These are phyloP conservation scores for Acer campestre DNA, from an alignment of 345 rosid species.

Conservation along the genomic window DNA sequence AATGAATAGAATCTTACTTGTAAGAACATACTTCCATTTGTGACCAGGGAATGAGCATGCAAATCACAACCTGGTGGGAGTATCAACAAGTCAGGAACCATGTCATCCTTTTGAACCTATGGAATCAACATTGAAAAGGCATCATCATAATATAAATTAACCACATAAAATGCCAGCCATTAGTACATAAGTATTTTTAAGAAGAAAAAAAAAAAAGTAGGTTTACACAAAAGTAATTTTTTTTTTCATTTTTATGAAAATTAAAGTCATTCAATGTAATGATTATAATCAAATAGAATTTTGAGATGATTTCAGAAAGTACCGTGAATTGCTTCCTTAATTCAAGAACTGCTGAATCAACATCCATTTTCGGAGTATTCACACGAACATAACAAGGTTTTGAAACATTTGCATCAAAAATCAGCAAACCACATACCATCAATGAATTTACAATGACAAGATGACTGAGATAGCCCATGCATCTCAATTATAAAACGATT, in stretches of 20 bases:
- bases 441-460: not conserved
- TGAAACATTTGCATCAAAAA: constrained; percentile 50
- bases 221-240: constrained; percentile 1
- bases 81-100: constrained; percentile 66
- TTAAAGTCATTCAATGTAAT: not conserved
- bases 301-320: constrained; percentile 23
- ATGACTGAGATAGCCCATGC: not conserved
- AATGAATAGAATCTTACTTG: constrained; percentile 50
- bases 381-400: constrained; percentile 88
- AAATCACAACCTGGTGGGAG: constrained; percentile 84
- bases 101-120: constrained; percentile 78
- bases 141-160: constrained; percentile 6
- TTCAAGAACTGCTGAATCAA: constrained; percentile 61
- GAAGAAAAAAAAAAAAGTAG: not conserved
- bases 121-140: constrained; percentile 15
- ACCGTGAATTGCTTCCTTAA: constrained; percentile 63
- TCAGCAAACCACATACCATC: constrained; percentile 10
- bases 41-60: constrained; percentile 82
- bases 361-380: constrained; percentile 76
- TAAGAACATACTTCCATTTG: constrained; percentile 68
- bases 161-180: not conserved
- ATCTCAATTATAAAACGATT: not conserved
- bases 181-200: not conserved
- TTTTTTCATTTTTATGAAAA: not conserved
- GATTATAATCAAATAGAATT: constrained; percentile 12